phyloP scores from a whole-genome alignment of 140 eudicot species.

The Cichorium intybus region DNA sequence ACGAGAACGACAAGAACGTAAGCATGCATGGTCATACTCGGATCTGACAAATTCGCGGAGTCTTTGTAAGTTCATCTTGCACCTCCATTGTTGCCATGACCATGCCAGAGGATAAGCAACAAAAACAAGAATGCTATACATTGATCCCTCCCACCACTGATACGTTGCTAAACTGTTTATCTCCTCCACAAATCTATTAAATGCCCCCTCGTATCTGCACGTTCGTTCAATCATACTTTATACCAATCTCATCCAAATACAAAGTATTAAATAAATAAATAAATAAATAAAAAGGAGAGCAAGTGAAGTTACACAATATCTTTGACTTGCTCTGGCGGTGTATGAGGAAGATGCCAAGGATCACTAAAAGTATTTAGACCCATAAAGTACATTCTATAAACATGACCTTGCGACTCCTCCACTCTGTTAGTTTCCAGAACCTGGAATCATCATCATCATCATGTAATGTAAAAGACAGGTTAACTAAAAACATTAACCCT shows the following conservation, averaged over 20 bases:
- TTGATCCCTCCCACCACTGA: conserved; percentile 98
- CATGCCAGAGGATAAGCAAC: conserved; percentile 95
- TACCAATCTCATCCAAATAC: conserved; percentile 17
- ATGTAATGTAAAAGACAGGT: too few species aligned
- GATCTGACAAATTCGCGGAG: conserved; percentile 92
- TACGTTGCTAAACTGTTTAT: conserved; percentile 72
- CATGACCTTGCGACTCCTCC: conserved; percentile 96
- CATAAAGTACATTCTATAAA: conserved; percentile 89
- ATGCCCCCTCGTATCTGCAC: conserved; percentile 94
- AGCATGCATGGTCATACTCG: conserved; percentile 95
- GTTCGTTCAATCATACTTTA: conserved; percentile 40
- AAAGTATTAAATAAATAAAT: not conserved
- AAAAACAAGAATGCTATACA: conserved; percentile 64
- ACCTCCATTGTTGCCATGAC: conserved; percentile 99
- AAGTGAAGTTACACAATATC: conserved; percentile 89
- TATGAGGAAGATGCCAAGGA: conserved; percentile 96
- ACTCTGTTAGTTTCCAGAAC: conserved; percentile 96
- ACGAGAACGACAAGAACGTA: conserved; percentile 98
- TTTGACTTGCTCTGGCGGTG: conserved; percentile 87
- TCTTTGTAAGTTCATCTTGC: conserved; percentile 71
- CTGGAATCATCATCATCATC: too few species aligned
- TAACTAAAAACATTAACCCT: not conserved
- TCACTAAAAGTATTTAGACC: conserved; percentile 86
- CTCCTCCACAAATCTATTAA: conserved; percentile 86
- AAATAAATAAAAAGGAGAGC: not conserved